Base-by-base conservation (phyloP, 129 eudicot species). In the Ambrosia artemisiifolia region DNA sequence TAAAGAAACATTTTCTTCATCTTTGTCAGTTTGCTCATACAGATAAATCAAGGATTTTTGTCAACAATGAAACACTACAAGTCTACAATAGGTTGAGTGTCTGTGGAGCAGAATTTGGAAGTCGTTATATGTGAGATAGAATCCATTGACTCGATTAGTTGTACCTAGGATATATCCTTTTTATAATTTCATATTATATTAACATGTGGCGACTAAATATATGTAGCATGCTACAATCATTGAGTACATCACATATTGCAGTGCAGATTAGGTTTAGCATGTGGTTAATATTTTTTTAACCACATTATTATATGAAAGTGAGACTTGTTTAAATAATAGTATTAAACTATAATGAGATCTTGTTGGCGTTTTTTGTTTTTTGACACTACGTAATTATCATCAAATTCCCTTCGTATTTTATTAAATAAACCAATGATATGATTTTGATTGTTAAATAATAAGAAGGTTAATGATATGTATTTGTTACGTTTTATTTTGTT, bases 141-240 rank as follows among this genome's bases (percentile, higher is more conserved):
- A 55, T 35, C 43, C n/a, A 32, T 14, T 67, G 69, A 75, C 80
- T 72, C 60, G 57, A 56, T 48, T 13, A 24, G 42, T 59, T 20
- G 32, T 20, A 17, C 11, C 30, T 71, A 28, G 36, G 13, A 33
- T 17, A 47, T 12, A 48, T 16, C 14, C 62, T 19, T 33, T 59
- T 44, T 48, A 53, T 50, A 40, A 40, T 28, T 57, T 57, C 8
- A 60, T 33, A 74, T 56, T 71, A 55, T 40, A 56, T 56, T 70
- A 70, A 14, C 46, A 55, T 24, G 75, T 70, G 54, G 24, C 46
- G 40, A 7, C 53, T 10, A 32, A 70, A 70, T 51, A 43, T 76
- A 13, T 18, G 62, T 67, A 43, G 56, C 74, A 57, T 76, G 80
- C 61, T 30, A 40, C 47, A 78, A 53, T 70, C 57, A 78, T 42